phyloP scores from a whole-genome alignment of 129 eudicot species.

The Deinandra increscens region DNA sequence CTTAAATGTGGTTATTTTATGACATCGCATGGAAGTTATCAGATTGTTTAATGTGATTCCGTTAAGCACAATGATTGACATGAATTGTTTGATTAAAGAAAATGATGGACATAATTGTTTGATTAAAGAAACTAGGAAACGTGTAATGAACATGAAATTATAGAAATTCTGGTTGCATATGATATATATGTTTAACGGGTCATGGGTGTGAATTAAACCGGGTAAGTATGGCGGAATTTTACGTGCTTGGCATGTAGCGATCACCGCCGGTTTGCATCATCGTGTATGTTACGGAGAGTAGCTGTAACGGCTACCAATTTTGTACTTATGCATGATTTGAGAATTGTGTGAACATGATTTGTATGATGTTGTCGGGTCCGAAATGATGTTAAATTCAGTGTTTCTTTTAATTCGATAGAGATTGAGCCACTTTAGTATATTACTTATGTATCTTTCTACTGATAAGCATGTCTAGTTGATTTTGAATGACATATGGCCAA shows the following conservation, averaged over 20 bases:
- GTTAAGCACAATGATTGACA: no score
- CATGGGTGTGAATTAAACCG: not conserved
- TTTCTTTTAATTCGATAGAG: not conserved
- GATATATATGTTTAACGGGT: not conserved
- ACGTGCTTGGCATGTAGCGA: not conserved
- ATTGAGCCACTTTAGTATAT: not conserved
- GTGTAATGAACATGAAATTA: no score
- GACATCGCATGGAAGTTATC: no score
- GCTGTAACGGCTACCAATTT: no score
- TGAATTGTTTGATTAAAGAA: no score
- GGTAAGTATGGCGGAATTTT: not conserved
- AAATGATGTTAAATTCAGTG: not conserved
- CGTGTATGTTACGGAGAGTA: no score
- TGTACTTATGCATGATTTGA: not conserved
- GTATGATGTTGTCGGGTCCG: not conserved
- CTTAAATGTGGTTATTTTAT: no score
- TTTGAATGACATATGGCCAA: not conserved
- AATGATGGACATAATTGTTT: no score
- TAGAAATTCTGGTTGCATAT: not conserved
- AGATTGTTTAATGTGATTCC: no score
- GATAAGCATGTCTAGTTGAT: not conserved
- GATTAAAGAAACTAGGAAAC: no score
- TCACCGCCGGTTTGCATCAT: not conserved
- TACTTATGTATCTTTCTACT: no score
- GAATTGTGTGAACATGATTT: not conserved